Base-by-base conservation (phyloP, 495 filamentous ascomycete species). In the Penicillium samsonianum region DNA sequence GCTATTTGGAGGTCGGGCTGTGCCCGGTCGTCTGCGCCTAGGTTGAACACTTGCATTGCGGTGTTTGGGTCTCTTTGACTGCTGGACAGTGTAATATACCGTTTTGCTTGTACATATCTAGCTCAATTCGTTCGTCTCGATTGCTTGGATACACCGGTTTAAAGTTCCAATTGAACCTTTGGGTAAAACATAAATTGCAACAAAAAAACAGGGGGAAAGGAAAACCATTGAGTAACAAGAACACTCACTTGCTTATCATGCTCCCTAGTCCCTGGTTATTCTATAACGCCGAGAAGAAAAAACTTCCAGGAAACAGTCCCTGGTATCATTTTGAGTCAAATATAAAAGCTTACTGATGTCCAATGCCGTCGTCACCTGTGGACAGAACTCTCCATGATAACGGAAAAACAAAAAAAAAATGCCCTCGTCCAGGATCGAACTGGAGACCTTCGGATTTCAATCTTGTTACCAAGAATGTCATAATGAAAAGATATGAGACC, bases 1-100 rank as follows among this genome's bases (percentile, higher is more conserved):
- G 48, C 76, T 81, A 68, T 85, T 87, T 71, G 82, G 84, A 35
- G 81, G 84, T 5, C 70, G 82, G 51, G 67, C 76, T 31, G 71
- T 69, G 30, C 78, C 81, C 68, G 81, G 81, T 40, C 68, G 75
- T 14, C 64, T 84, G 55, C 65, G 72, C 35, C 60, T 77, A 2
- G 67, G 67, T 45, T 69, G 35, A 44, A 38, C 46, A n/a, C n/a
- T 52, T 38, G 20, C 50, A 53, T 66, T 55, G 23, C 23, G 61
- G 64, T 65, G 59, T 65, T 69, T 60, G 55, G 55, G 57, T 59
- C 61, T 38, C 59, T 73, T 41, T 62, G 45, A 37, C 63, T 67
- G 62, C 62, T 68, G 65, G 60, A 56, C 64, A 67, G 67, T 53
- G 33, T 67, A 65, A 64, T 68, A 59, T 67, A 57, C 47, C 20